Percentiles rank a stretch among this genome's conserved stretches.
phyloP scores from a whole-genome alignment of 2,329 filamentous ascomycete species.

The Colletotrichum liriopes region DNA sequence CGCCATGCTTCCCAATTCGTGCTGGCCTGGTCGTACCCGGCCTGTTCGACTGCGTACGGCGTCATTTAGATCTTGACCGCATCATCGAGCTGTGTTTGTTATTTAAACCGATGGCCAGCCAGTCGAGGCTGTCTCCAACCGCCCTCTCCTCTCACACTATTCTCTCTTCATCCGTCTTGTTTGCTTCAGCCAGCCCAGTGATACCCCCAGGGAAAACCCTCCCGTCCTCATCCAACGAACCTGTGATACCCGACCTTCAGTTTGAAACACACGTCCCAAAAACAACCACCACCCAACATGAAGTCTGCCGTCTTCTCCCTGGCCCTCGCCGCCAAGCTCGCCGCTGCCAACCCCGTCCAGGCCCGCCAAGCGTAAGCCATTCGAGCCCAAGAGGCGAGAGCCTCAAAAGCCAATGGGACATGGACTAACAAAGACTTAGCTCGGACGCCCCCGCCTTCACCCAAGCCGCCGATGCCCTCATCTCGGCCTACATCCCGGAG shows the following conservation, averaged over 20 bases:
- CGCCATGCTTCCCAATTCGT: conserved; percentile 31
- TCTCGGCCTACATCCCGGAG: conserved; percentile 50
- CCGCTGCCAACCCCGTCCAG: conserved; percentile 25
- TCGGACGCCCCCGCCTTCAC: conserved; percentile 45
- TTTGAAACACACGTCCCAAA: neutral
- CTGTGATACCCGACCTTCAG: conserved; percentile 15
- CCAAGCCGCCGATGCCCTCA: conserved; percentile 48
- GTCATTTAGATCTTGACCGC: conserved; percentile 41
- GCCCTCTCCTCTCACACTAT: neutral
- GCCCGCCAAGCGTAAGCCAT: conserved; percentile 35
- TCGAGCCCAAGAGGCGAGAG: neutral
- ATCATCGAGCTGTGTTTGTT: conserved; percentile 26
- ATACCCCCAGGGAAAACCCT: conserved; percentile 19
- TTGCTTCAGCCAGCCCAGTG: conserved; percentile 25
- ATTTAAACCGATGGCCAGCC: conserved; percentile 29
- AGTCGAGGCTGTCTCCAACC: neutral
- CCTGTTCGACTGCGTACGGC: conserved; percentile 34
- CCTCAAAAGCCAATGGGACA: neutral
- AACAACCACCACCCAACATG: conserved; percentile 17
- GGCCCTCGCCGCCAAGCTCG: conserved; percentile 35
- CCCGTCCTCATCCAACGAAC: neutral
- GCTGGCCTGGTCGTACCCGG: conserved; percentile 38
- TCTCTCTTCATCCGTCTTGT: conserved; percentile 18
- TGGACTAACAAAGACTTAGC: conserved; percentile 29
- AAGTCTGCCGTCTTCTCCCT: conserved; percentile 28